phyloP scores from a whole-genome alignment of 2,329 filamentous ascomycete genomes.

The Epichloe coenophiala region DNA sequence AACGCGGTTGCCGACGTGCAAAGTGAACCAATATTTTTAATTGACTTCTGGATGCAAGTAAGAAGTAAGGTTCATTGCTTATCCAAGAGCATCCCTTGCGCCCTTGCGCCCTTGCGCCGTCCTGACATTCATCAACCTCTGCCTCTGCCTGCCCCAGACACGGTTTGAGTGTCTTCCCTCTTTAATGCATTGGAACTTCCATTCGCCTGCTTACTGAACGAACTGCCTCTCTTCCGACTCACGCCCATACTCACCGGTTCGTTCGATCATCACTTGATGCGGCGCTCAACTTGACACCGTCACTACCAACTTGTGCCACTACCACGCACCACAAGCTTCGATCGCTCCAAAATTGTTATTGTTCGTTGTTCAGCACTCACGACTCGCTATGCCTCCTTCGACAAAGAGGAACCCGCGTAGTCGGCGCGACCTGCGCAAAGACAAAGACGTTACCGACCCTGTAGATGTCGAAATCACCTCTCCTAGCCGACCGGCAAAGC shows the following conservation, averaged over 20 bases:
- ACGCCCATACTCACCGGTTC: neutral
- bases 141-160: too few species aligned
- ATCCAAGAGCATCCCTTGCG: neutral
- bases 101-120: neutral
- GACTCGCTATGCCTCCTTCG: conserved; percentile 21
- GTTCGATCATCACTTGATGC: neutral
- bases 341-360: neutral
- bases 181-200: neutral
- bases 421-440: conserved; percentile 26
- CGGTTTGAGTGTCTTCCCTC: neutral
- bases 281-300: neutral
- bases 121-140: neutral
- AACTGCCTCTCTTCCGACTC: neutral
- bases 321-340: neutral
- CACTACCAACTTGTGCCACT: conserved; percentile 3
- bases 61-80: neutral
- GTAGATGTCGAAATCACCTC: conserved; percentile 38
- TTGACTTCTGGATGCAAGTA: neutral
- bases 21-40: conserved; percentile 6
- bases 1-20: conserved; percentile 13
- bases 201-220: neutral
- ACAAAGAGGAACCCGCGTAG: conserved; percentile 23
- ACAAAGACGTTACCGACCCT: conserved; percentile 19
- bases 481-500: conserved; percentile 48
- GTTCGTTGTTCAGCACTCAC: neutral